Evolutionary conservation across 768 basidiomycete genomes (phyloP), one percentile per base, ranked within the genome.

Genomic region (Termitomyces sp.): DNA sequence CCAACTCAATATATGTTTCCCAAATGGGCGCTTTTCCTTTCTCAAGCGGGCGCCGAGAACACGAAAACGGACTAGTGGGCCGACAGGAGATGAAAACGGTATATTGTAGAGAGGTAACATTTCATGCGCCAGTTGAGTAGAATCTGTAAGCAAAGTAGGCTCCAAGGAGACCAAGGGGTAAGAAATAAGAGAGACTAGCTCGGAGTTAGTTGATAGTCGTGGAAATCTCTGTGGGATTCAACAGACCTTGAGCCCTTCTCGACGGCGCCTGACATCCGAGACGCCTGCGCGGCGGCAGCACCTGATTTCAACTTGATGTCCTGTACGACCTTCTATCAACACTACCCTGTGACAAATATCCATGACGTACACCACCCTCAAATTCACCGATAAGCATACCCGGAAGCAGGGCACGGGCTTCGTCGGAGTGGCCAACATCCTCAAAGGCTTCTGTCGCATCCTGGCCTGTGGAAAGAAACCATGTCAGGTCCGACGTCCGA

Each of bases 401-500:
- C 18, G 83, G 84, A 55, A 98, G 81, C 59, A 95, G 82, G 13
- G 80, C 88, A 55, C 97, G 87, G 28, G 97, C 97, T 76, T 99
- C 97, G 66, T 98, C 96, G 0, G 95, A 98, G 82, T 98, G 97
- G 33, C 97, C 97, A 33, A 99, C 96, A 72, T 99, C 97, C 77
- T 98, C 96, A 69, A 99, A 99, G 6, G 97, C 94, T 69, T 98
- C 97, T 36, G 96, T 95, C 26, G 96, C 95, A 72, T 98, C 95
- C 72, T 90, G 88, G 67, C 91, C 94, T 95, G 74, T 20, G 62
- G 10, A 63, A 41, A 53, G 47, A 35, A 35, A 56, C 41, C 61
- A 48, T 49, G 44, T 66, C 56, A 61, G 61, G n/a, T n/a, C n/a
- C n/a, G n/a, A n/a, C n/a, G 46, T 51, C 52, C 53, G 41, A 63